Evolutionary conservation across 441 rosid species (phyloP).

Genomic region (Cnidoscolus chayamansa): DNA sequence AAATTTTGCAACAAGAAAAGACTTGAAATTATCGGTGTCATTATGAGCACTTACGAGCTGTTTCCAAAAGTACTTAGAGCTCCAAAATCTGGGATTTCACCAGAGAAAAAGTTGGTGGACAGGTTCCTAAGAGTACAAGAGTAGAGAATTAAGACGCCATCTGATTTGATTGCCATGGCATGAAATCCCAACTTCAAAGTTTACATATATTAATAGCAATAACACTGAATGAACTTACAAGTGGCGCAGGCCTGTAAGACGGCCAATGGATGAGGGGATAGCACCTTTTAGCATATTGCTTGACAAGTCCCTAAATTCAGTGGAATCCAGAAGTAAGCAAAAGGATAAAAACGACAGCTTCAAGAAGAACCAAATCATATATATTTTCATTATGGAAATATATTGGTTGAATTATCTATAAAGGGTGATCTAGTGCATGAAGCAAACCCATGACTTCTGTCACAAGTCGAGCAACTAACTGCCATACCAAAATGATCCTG

Average conservation of each 20-base stretch:
- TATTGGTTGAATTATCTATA: neutral
- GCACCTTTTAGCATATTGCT: constrained; percentile 84
- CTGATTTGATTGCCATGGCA: neutral
- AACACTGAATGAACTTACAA: constrained; percentile 49
- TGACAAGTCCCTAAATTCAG: constrained; percentile 70
- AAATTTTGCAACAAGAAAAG: neutral
- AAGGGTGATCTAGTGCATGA: neutral
- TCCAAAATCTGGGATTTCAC: constrained; percentile 90
- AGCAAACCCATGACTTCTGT: too few species aligned
- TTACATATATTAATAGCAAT: constrained; percentile 1
- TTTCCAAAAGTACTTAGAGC: constrained; percentile 66
- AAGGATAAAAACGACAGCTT: neutral
- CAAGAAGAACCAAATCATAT: neutral
- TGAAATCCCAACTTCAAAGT: neutral
- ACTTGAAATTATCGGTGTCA: neutral
- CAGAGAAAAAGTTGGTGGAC: constrained; percentile 88
- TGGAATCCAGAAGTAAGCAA: neutral
- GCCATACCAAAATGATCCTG: too few species aligned
- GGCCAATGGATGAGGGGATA: constrained; percentile 79
- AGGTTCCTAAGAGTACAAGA: constrained; percentile 52
- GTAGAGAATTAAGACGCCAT: constrained; percentile 3
- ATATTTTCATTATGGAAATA: neutral
- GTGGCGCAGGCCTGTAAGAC: constrained; percentile 53
- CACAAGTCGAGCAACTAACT: too few species aligned
- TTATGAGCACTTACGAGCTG: constrained; percentile 60